Evolutionary conservation across 345 rosid genomes (phyloP).

Genomic region (Pelargonium nanum): DNA sequence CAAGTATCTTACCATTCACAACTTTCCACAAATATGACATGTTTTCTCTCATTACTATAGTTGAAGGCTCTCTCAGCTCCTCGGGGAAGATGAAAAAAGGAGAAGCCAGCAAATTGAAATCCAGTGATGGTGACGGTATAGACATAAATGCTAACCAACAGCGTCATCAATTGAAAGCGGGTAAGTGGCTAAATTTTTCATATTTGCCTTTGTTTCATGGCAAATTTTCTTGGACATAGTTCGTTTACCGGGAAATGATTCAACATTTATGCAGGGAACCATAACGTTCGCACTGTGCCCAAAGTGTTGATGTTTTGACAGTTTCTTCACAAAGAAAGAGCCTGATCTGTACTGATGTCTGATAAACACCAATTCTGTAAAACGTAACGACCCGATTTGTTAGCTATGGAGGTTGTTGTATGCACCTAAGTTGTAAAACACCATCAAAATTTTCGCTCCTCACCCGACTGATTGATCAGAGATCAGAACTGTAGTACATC

Average conservation of each 20-base stretch:
- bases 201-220: too few species aligned
- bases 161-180: constrained; percentile 19
- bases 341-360: too few species aligned
- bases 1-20: background rate
- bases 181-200: constrained; percentile 16
- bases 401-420: too few species aligned
- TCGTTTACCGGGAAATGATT: background rate
- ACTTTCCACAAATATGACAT: background rate
- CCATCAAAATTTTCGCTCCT: too few species aligned
- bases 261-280: constrained; percentile 8
- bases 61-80: constrained; percentile 66
- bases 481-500: too few species aligned
- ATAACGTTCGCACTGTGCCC: background rate
- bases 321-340: too few species aligned
- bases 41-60: constrained; percentile 21
- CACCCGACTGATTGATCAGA: too few species aligned
- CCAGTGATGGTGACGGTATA: background rate
- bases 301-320: background rate
- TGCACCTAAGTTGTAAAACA: too few species aligned
- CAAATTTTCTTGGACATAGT: too few species aligned
- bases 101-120: constrained; percentile 26
- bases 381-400: too few species aligned
- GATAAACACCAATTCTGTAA: too few species aligned
- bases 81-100: constrained; percentile 35
- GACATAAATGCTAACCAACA: constrained; percentile 16